Evolutionary conservation across 2,329 filamentous ascomycete genomes (phyloP), one percentile per base, ranked within the genome.

Genomic region (Aspergillus caelatus): DNA sequence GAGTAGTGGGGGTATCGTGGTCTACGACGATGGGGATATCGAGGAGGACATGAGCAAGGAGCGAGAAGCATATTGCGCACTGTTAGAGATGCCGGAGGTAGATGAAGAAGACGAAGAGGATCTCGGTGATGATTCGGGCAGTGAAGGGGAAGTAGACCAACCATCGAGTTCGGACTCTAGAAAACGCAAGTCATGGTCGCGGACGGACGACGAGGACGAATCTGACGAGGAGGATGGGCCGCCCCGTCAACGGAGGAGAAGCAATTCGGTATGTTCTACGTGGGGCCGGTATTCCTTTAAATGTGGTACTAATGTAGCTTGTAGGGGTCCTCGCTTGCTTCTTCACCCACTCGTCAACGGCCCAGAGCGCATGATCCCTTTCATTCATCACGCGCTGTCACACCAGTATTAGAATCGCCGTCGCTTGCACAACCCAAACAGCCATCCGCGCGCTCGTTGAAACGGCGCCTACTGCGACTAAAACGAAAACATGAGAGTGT

Each of bases 1-100:
- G 6, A 91, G 92, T 34, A 90, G 86, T 72, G 94, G 94, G 21
- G 95, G 95, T 0, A 91, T 99, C 48, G 87, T 99, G 65, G 93
- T 97, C 2, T 96, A 95, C 76, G 95, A 98, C 73, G 95, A 98
- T 74, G 95, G 94, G 1, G 95, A 99, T 76, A 94, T 99, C 57
- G 91, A 94, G 69, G 91, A 94, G 69, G 91, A 94, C 39, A 81
- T 99, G 39, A 79, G 78, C 14, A 81, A 81, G 1, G 93, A 98
- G 78, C 86, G 88, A 69, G 89, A 92, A 63, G 94, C 95, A 45
- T 98, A 96, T 74, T 86, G 91, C 67, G 90, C 90, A n/a, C 81
- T 98, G 58, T 83, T 92, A 53, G 90, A 93, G 66, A 98, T 99
- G 93, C 94, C 94, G 1, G 92, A 96, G 54, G 81, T 96, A 55